These are phyloP conservation scores for Lepidium aucheri DNA, from an alignment of 345 rosid species.

Conservation along the genomic window DNA sequence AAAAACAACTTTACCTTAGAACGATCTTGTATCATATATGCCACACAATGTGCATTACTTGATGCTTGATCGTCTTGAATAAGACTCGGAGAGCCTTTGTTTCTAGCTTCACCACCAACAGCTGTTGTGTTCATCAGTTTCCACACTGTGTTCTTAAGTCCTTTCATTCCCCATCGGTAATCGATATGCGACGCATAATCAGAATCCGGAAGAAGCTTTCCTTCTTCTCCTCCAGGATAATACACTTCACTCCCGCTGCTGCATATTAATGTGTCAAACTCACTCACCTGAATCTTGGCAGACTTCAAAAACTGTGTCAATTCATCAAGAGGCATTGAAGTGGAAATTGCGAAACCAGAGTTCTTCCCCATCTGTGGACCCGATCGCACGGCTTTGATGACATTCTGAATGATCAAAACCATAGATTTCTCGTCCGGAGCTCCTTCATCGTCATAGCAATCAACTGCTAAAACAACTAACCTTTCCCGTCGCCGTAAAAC, in stretches of 20 bases:
- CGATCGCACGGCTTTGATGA: constrained; percentile 51
- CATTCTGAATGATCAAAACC: constrained; percentile 49
- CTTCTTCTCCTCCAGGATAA: constrained; percentile 68
- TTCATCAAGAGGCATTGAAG: constrained; percentile 77
- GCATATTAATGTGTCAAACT: constrained; percentile 84
- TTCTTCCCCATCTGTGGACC: constrained; percentile 53
- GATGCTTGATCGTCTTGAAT: constrained; percentile 56
- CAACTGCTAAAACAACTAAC: constrained; percentile 65
- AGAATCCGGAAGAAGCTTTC: constrained; percentile 70
- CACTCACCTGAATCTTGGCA: constrained; percentile 56
- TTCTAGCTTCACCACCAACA: constrained; percentile 40
- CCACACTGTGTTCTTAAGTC: constrained; percentile 84
- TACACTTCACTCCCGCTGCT: constrained; percentile 92
- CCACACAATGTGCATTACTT: constrained; percentile 63
- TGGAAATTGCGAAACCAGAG: constrained; percentile 70
- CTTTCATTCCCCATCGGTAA: constrained; percentile 86
- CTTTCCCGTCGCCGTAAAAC: constrained; percentile 64
- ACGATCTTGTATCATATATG: constrained; percentile 57
- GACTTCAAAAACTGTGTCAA: constrained; percentile 48
- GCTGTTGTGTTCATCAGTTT: constrained; percentile 57
- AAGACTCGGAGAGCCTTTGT: constrained; percentile 33
- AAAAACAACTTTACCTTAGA: constrained; percentile 40
- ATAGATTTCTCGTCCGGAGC: constrained; percentile 47
- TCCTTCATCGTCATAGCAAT: constrained; percentile 66
- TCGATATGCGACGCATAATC: constrained; percentile 86